These are phyloP conservation scores for Breviolum minutum DNA, from an alignment of 73 alveolate species.

Conservation along the genomic window DNA sequence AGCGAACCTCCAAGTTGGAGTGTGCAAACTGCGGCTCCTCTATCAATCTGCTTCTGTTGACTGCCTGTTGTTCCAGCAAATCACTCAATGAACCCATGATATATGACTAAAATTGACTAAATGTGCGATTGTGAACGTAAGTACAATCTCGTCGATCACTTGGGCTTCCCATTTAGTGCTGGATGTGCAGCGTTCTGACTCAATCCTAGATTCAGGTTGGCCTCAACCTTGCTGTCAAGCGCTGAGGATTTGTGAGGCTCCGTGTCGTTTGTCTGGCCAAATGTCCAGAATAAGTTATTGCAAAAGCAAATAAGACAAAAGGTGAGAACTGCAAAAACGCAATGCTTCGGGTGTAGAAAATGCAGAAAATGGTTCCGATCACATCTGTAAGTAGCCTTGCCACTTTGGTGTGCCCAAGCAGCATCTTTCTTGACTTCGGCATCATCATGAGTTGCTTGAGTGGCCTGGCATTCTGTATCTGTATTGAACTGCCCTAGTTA, in stretches of 20 bases:
- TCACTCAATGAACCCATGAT: too few relatives aligned
- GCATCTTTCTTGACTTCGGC: neutral
- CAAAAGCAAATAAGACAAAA: neutral
- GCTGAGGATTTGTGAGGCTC: neutral
- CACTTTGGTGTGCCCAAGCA: neutral
- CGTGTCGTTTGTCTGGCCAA: neutral
- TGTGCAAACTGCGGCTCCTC: too few relatives aligned
- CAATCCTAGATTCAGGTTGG: neutral
- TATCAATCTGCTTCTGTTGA: too few relatives aligned
- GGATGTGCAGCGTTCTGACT: too few relatives aligned
- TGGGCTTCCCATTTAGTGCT: too few relatives aligned
- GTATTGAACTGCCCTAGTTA: neutral
- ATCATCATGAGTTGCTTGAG: neutral
- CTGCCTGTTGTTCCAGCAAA: too few relatives aligned
- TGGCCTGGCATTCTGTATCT: neutral
- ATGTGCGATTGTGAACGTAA: too few relatives aligned
- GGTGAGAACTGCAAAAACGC: neutral
- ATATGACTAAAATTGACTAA: too few relatives aligned
- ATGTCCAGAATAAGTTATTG: neutral
- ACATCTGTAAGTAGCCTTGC: neutral
- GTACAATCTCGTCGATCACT: too few relatives aligned
- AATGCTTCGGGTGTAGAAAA: neutral
- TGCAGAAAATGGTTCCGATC: neutral
- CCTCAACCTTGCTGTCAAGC: slow-evolving; percentile 18
- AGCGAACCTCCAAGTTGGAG: neutral